Conservation (phyloP, 768 basidiomycete species). For the Phanerochaete carnosa region DNA sequence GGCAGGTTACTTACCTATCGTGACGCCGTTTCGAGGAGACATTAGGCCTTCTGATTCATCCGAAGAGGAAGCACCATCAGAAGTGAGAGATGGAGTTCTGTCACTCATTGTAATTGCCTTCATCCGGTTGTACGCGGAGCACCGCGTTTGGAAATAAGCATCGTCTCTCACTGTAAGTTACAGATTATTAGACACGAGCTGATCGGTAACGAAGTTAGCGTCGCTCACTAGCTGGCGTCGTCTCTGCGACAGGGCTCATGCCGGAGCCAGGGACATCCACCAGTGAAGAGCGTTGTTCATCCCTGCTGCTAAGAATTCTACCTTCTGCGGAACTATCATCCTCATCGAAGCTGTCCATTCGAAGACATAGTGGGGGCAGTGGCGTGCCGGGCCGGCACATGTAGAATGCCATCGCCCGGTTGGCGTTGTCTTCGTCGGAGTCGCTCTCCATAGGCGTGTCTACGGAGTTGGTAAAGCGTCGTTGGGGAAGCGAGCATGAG, state of each 20-base stretch:
- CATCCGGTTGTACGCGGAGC: not conserved
- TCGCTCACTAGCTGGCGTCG: not conserved
- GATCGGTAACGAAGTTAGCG: not conserved
- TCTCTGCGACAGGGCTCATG: not conserved
- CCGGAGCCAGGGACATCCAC: not conserved
- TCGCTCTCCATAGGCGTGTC: not conserved
- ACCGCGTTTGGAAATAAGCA: not conserved
- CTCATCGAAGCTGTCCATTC: not conserved
- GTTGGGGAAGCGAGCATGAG: not conserved
- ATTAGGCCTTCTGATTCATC: not conserved
- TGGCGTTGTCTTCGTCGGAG: not conserved
- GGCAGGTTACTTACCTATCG: not conserved
- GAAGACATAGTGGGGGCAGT: not conserved
- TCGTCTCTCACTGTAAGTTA: not conserved
- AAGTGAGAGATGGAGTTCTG: not conserved
- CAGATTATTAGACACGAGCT: not conserved
- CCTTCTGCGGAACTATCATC: not conserved
- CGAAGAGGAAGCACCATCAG: not conserved
- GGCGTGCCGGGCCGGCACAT: not conserved
- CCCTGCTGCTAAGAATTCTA: not conserved
- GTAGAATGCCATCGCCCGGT: not conserved
- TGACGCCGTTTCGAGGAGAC: not conserved
- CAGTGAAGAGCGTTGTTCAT: not conserved
- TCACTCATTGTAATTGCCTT: not conserved
- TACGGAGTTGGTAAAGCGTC: not conserved